These are phyloP conservation scores for Schoenoplectus triqueter DNA, from an alignment of 202 grass and related monocot species.

Conservation along the genomic window DNA sequence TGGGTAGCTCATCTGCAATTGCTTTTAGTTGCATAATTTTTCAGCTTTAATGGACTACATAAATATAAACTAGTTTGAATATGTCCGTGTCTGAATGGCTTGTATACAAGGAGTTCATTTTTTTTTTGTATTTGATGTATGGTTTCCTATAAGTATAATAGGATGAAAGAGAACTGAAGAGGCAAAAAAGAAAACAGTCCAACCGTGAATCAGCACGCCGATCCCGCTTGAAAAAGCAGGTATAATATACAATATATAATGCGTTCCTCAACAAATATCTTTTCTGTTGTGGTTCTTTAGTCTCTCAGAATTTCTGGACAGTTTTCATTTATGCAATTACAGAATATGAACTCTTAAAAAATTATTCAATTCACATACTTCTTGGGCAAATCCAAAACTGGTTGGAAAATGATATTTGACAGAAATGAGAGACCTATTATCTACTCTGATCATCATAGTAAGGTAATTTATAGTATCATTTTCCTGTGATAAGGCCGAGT, in stretches of 20 bases:
- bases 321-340: background rate
- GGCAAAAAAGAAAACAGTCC: conserved; percentile 41
- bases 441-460: no score
- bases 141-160: conserved; percentile 16
- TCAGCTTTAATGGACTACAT: background rate
- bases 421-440: no score
- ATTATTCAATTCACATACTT: no score
- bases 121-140: background rate
- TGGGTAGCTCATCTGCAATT: background rate
- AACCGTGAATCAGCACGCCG: conserved; percentile 38
- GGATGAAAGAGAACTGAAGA: conserved; percentile 39
- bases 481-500: conserved; percentile 59
- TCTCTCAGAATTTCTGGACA: no score
- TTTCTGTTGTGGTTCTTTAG: background rate
- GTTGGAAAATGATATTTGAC: no score
- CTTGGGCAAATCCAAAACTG: no score
- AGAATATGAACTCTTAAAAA: background rate
- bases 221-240: conserved; percentile 42
- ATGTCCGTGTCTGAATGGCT: background rate
- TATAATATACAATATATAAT: conserved; percentile 10
- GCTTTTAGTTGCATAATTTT: background rate
- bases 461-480: background rate
- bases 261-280: background rate
- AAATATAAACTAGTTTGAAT: background rate
- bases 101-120: background rate